Base-by-base conservation (phyloP, 2,329 filamentous ascomycete species). In the Fusarium sp. region DNA sequence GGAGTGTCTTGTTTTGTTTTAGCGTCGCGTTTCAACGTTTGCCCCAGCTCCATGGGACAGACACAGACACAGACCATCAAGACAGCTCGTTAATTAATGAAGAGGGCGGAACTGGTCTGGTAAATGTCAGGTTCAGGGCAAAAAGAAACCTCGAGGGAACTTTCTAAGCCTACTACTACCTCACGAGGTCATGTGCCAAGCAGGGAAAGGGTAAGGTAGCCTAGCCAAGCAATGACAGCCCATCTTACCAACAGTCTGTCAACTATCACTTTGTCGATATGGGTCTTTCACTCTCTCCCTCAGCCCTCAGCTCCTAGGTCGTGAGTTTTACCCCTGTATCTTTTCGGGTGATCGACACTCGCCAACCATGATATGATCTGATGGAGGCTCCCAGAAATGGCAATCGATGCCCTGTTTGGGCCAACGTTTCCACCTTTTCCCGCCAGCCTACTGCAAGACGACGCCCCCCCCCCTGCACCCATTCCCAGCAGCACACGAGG, bases 271-370 rank as follows among this genome's bases (percentile, higher is more conserved):
- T 51, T 51, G 27, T 51, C 46, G 2, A 29, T 31, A 51, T 51
- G 46, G 46, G 46, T 51, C 46, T 29, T 51, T 17, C 5, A 46
- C 44, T 31, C 53, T 57, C 46, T 38, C 42, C 42, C 49, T 35
- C 42, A 46, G 31, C 51, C 20, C 20, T 56, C 51, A 56, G 35
- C 31, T 35, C n/a, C 6, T 22, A 7, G 33, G 14, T 10, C 6
- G 16, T 27, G 22, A 27, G 14, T n/a, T 31, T 29, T 51, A 17
- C 22, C 22, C 44, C 44, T 40, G 31, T 53, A 51, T 31, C 38
- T 12, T 29, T 12, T 62, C 60, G 46, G 60, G 46, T 62, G 60
- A 63, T 63, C 61, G 36, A 63, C 61, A 42, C 58, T 55, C 60
- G 27, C n/a, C 46, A 31, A 51, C 22, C 61, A 31, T 31, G 29